A percentile compares a stretch with the other conserved stretches of the same genome.
Conservation (phyloP, 768 basidiomycete genomes). For the Pholiota molesta region DNA sequence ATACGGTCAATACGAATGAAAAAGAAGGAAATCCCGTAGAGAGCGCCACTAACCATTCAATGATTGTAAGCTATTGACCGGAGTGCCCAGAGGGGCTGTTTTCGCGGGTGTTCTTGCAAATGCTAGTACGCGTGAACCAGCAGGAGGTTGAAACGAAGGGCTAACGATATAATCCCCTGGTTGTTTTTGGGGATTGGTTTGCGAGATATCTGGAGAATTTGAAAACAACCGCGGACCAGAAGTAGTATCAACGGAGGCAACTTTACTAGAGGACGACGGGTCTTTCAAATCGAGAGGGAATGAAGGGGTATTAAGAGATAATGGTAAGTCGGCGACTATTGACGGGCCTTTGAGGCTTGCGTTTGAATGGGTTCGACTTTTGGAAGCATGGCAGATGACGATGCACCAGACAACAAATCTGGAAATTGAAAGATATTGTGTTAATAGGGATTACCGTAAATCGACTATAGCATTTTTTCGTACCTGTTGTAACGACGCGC, state of each 20-base stretch:
- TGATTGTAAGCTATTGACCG: conserved; percentile 15
- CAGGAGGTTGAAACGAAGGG: conserved; percentile 47
- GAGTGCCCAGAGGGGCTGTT: conserved; percentile 20
- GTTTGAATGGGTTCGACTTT: background rate
- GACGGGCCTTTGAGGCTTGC: background rate
- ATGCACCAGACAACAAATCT: background rate
- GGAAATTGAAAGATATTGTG: background rate
- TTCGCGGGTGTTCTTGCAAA: conserved; percentile 42
- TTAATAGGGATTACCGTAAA: background rate
- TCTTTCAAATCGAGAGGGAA: background rate
- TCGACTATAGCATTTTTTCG: background rate
- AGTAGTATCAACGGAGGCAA: background rate
- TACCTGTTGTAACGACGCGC: conserved; percentile 3
- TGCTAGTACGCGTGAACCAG: conserved; percentile 53
- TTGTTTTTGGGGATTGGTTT: conserved; percentile 17
- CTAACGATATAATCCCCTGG: conserved; percentile 23
- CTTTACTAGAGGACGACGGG: background rate
- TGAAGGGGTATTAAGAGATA: background rate
- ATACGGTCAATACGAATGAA: background rate
- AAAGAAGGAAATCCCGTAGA: conserved; percentile 1
- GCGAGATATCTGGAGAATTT: conserved; percentile 15
- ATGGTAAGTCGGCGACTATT: background rate
- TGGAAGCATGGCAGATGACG: background rate
- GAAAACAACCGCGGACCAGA: conserved; percentile 3
- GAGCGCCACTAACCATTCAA: conserved; percentile 27